Evolutionary conservation across 2,329 filamentous ascomycete species (phyloP).

Genomic region (Cadophora malorum): DNA sequence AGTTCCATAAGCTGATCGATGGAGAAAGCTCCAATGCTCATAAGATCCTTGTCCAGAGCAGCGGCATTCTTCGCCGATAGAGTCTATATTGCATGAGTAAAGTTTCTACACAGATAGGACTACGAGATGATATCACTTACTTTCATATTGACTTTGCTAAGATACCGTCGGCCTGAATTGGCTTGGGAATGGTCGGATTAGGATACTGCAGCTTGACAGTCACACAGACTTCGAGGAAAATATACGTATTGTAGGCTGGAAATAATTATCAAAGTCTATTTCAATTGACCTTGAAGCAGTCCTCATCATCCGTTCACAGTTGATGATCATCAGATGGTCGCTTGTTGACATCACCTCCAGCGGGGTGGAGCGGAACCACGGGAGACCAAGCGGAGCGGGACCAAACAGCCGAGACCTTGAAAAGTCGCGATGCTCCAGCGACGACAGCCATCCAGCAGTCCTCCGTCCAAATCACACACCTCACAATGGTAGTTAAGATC

Average conservation of each 20-base stretch:
- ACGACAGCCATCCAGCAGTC: background rate
- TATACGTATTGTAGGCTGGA: no score
- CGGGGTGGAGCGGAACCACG: background rate
- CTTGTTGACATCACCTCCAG: conserved; percentile 26
- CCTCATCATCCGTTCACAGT: no score
- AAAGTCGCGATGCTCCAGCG: conserved; percentile 23
- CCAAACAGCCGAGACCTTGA: conserved; percentile 19
- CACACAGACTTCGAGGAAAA: no score
- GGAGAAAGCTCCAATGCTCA: conserved; percentile 87
- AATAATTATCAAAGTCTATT: no score
- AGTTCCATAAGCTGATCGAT: conserved; percentile 74
- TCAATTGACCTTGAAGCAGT: no score
- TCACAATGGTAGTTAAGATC: conserved; percentile 86
- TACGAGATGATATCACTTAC: conserved; percentile 19
- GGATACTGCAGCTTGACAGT: no score
- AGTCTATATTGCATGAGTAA: conserved; percentile 64
- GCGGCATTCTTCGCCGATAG: conserved; percentile 87
- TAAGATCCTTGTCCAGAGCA: conserved; percentile 90
- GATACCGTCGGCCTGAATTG: background rate
- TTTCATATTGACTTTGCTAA: conserved; percentile 24
- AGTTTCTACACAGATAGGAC: background rate
- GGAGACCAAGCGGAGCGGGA: conserved; percentile 20
- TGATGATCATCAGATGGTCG: background rate
- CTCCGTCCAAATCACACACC: conserved; percentile 15
- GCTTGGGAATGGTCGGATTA: no score